phyloP scores from a whole-genome alignment of 805 yeast species.

The Saccharomyces mikatae region DNA sequence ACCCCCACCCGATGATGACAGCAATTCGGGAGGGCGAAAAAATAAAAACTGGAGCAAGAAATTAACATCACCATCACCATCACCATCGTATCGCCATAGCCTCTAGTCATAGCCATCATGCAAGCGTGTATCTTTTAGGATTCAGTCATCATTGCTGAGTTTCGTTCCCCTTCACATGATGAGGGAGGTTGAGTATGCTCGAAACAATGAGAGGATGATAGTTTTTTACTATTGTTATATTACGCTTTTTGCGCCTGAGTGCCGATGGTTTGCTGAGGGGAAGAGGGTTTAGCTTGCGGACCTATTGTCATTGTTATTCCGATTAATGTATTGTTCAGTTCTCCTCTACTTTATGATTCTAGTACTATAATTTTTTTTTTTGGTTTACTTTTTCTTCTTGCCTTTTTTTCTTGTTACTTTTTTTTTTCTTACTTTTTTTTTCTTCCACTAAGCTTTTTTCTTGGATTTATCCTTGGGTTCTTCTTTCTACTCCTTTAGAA shows the following conservation, averaged over 20 bases:
- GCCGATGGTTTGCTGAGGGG: background rate
- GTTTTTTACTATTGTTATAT: background rate
- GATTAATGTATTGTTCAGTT: background rate
- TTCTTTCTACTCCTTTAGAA: background rate
- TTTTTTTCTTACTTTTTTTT: background rate
- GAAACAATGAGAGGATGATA: background rate
- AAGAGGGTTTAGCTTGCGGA: background rate
- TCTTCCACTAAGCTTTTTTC: background rate
- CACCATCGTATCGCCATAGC: background rate
- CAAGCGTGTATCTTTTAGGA: background rate
- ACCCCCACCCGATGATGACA: background rate
- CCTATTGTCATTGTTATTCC: background rate
- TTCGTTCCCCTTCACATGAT: background rate
- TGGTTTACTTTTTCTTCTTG: background rate
- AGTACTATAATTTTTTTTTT: background rate
- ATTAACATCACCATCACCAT: background rate
- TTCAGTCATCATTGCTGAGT: background rate
- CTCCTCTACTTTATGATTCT: background rate
- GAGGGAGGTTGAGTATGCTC: background rate
- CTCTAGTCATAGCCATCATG: background rate
- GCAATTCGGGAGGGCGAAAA: background rate
- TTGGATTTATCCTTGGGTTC: background rate
- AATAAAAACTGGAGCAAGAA: background rate
- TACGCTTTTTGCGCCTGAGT: background rate
- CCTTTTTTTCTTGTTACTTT: slow-evolving; percentile 1